Evolutionary conservation across 2,329 filamentous ascomycete species (phyloP).

Genomic region (Curvularia sp.): DNA sequence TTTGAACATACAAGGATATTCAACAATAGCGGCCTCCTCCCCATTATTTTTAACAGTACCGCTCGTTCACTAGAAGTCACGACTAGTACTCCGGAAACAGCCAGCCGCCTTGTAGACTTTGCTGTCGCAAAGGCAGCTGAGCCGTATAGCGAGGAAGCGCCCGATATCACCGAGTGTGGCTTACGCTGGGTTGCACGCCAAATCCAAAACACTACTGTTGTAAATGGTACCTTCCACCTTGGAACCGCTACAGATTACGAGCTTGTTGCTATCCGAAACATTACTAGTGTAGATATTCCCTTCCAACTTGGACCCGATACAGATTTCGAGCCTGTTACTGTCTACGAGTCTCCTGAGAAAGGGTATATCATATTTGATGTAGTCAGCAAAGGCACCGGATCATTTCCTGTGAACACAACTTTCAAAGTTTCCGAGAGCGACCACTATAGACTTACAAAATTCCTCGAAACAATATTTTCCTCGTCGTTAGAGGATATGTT

Average conservation of each 20-base stretch:
- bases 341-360: too few relatives aligned
- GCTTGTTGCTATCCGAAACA: not conserved
- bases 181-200: conserved; percentile 3
- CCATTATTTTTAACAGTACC: conserved; percentile 10
- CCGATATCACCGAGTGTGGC: not conserved
- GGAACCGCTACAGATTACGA: not conserved
- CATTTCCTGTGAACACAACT: not conserved
- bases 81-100: not conserved
- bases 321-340: too few relatives aligned
- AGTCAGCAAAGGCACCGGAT: not conserved
- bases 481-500: not conserved
- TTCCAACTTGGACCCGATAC: too few relatives aligned
- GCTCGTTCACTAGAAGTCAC: not conserved
- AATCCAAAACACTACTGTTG: conserved; percentile 1
- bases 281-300: too few relatives aligned
- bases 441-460: not conserved
- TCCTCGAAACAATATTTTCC: not conserved
- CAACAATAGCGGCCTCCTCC: too few relatives aligned
- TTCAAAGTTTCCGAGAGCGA: not conserved
- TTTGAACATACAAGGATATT: too few relatives aligned
- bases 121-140: not conserved
- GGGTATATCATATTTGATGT: not conserved
- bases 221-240: conserved; percentile 5
- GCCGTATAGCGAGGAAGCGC: not conserved
- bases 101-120: too few relatives aligned